Conservation (phyloP, 345 rosid genomes). For the Bretschneidera sinensis region DNA sequence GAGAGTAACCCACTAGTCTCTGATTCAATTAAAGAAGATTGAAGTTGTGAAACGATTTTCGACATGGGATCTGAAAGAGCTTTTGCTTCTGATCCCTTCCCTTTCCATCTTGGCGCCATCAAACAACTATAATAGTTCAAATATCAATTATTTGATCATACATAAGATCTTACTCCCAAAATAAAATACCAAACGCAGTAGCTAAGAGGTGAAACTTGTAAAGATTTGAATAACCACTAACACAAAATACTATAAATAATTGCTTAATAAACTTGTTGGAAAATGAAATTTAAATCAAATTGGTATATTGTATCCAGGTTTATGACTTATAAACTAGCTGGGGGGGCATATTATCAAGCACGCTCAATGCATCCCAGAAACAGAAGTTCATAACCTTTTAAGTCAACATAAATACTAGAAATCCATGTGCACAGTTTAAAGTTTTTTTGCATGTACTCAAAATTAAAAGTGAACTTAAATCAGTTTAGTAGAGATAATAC, state of each 20-base stretch:
- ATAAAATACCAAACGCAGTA: too few species aligned
- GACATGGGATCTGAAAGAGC: slow-evolving; percentile 80
- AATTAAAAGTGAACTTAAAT: too few species aligned
- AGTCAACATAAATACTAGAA: background rate
- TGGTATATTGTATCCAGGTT: too few species aligned
- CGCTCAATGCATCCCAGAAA: background rate
- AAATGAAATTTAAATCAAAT: too few species aligned
- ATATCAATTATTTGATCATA: background rate
- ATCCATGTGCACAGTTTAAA: background rate
- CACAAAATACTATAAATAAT: too few species aligned
- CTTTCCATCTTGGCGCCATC: slow-evolving; percentile 91
- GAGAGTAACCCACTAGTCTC: slow-evolving; percentile 42
- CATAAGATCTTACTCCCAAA: too few species aligned
- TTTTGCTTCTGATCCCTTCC: slow-evolving; percentile 61
- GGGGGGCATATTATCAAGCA: background rate
- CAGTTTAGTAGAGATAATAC: background rate
- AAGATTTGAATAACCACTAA: too few species aligned
- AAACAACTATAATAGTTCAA: background rate
- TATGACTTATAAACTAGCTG: too few species aligned
- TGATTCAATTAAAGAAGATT: slow-evolving; percentile 40
- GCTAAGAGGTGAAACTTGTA: too few species aligned
- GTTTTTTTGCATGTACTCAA: background rate
- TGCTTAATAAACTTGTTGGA: too few species aligned
- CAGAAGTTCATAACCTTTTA: background rate
- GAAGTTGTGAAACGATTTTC: slow-evolving; percentile 44